Conservation (phyloP, 176 grass and related monocot species). For the barley (Hordeum vulgare) region MorexV3_pseudomolecules_assembly NC_058519.1:21602953-21603452, state of each 20-base stretch:
- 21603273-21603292: not conserved
- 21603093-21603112: slow-evolving; percentile 4
- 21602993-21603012: not conserved
- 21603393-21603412: not conserved
- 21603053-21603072: not conserved
- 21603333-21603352: not conserved
- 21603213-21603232: not conserved
- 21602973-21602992: not conserved
- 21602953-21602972: not conserved
- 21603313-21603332: not conserved
- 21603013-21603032: no score
- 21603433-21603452: not conserved
- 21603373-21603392: slow-evolving; percentile 6
- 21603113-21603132: not conserved
- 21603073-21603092: slow-evolving; percentile 17
- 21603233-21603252: not conserved
- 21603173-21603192: not conserved
- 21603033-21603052: not conserved
- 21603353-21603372: slow-evolving; percentile 3
- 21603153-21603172: not conserved
- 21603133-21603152: slow-evolving; percentile 14
- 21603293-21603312: not conserved
- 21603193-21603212: not conserved
- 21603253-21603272: not conserved
- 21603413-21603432: slow-evolving; percentile 16